Evolutionary conservation across 2,329 filamentous ascomycete genomes (phyloP), one percentile per base, ranked within the genome.

Genomic region (Colletotrichum orbiculare): DNA sequence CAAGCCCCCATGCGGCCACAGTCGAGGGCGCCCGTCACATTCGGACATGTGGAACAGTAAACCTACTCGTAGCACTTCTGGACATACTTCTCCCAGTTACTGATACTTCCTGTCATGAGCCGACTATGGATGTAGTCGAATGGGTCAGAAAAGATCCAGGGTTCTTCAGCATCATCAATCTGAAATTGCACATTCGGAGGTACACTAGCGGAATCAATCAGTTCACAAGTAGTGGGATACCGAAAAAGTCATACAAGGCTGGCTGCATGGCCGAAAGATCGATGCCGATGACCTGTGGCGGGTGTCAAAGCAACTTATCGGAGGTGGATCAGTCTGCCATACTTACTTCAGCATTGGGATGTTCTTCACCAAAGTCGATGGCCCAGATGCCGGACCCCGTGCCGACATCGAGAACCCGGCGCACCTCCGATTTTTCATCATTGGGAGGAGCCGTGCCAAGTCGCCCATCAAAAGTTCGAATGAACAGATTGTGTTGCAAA

Each of bases 51-150:
- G 17, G 17, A 17, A 17, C 2, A 17, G 17, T 17, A 17, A 17
- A 17, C 17, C 17, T 17, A 52, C 49, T 38, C 35, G 8, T 41
- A 39, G 15, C 50, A 54, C 9, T 54, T 12, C 7, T 42, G 50
- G 9, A 54, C 4, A 6, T 34, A 54, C 17, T 33, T 7, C 11
- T 43, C 11, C 50, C 50, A 54, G 11, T 54, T 6, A 13, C 38
- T 5, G 4, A 54, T 54, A n/a, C 52, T 54, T 4, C 38, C 39
- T 9, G 38, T 54, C 69, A 89, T 77, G 67, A 85, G 78, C 47
- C 84, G 82, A 5, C 83, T 83, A 71, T 88, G 87, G 67, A 90
- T 84, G 70, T 84, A 85, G 74, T 89, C 86, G 71, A 87, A 87
- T 52, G 80, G 75, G 3, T 77, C 70, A 2, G 81, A 78, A 60